phyloP scores from a whole-genome alignment of 352 stramenopile genomes.

The Phytophthora nicotianae region DNA sequence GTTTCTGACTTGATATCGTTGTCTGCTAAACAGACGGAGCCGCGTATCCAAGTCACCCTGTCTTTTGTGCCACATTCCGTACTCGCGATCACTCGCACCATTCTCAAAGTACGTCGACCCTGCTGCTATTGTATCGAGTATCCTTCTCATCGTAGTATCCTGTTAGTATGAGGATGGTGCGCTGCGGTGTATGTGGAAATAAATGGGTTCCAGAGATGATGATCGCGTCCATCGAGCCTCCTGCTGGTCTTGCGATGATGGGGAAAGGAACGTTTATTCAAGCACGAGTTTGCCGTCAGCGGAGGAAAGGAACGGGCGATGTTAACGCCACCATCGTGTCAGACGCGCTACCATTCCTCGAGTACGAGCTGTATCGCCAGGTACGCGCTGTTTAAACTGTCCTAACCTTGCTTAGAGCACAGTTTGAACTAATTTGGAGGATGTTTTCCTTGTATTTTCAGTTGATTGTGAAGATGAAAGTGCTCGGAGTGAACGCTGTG shows the following conservation, averaged over 20 bases:
- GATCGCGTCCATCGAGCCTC: constrained; percentile 90
- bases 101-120: constrained; percentile 91
- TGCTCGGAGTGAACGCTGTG: constrained; percentile 96
- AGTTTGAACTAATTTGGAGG: constrained; percentile 2
- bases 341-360: constrained; percentile 97
- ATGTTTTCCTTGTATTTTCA: constrained; percentile 20
- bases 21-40: constrained; percentile 36
- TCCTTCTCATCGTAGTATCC: neutral
- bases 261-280: constrained; percentile 96
- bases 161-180: constrained; percentile 95
- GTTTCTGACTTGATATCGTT: constrained; percentile 11
- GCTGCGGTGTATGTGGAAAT: constrained; percentile 95
- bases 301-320: constrained; percentile 92
- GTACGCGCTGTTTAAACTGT: constrained; percentile 39
- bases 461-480: constrained; percentile 90
- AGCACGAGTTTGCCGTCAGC: constrained; percentile 93
- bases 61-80: constrained; percentile 97
- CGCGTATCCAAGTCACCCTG: constrained; percentile 80
- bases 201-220: constrained; percentile 98
- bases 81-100: constrained; percentile 94
- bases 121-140: neutral
- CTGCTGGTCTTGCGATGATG: constrained; percentile 83
- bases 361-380: constrained; percentile 98
- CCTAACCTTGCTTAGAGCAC: neutral
- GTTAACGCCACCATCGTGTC: constrained; percentile 96